Base-by-base conservation (phyloP, 2,329 filamentous ascomycete species). In the Meredithiella fracta region DNA sequence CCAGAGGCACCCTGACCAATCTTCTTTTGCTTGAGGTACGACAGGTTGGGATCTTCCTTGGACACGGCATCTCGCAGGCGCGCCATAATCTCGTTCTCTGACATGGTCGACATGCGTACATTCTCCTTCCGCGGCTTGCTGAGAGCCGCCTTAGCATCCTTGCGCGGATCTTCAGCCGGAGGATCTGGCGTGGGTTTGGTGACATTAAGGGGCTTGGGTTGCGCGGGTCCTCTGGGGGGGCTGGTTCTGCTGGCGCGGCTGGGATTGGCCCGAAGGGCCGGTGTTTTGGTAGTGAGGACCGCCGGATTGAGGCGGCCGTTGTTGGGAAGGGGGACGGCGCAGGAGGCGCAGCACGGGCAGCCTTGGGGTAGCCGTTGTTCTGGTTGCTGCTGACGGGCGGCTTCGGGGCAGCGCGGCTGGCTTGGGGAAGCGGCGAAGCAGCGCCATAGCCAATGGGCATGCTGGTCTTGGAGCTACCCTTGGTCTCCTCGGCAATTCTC, bases 1-100 rank as follows among this genome's bases (percentile, higher is more conserved):
- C 92, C 92, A 60, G 92, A 98, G 56, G 92, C 92, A 70, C 92
- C 92, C 68, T 98, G 92, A 20, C 92, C 92, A 68, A 98, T 97
- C 77, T 98, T 98, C 78, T 96, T 96, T 71, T 97, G 92, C 74
- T 98, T 98, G 65, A 90, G 91, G 73, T 98, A 98, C 23, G 90
- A 95, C 62, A 94, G 75, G 64, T 94, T 85, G 54, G 92, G 92
- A 65, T 94, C 90, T 59, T 95, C 89, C 68, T 94, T 94, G 60
- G 90, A 96, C 1, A 98, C 92, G 6, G 92, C 91, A 62, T 94
- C 87, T 66, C 90, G 86, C 55, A 98, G 77, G 66, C 89, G 92
- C 61, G 87, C 84, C 92, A 98, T 98, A 57, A 98, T 92, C 68
- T 98, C 91, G 61, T 78, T 85, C 70, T 98, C 92, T 8, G 87